phyloP scores from a whole-genome alignment of 345 rosid species.

The Noccaea caerulescens region DNA sequence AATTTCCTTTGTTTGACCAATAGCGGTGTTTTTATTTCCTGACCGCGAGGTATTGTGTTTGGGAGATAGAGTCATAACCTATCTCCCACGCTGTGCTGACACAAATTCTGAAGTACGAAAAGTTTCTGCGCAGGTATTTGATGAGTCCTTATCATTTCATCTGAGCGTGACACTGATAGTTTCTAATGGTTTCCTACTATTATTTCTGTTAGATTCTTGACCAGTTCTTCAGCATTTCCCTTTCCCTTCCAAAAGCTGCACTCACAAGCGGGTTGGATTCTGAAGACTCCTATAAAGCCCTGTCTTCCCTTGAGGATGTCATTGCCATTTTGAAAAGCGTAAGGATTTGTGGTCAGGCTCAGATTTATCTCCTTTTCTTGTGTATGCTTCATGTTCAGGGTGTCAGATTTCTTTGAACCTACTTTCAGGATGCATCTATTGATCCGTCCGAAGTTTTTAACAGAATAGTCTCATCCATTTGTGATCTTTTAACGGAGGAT shows the following conservation, averaged over 20 bases:
- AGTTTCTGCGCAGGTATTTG: conserved; percentile 83
- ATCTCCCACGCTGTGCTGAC: conserved; percentile 99
- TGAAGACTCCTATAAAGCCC: conserved; percentile 74
- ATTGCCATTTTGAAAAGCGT: conserved; percentile 93
- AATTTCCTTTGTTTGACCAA: conserved; percentile 38
- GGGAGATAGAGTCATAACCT: conserved; percentile 89
- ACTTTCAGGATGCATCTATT: conserved; percentile 91
- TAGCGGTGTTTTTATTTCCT: conserved; percentile 91
- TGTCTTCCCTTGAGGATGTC: conserved; percentile 96
- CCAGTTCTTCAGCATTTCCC: conserved; percentile 89
- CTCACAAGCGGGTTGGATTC: conserved; percentile 60
- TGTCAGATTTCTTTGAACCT: conserved; percentile 12
- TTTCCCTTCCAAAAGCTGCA: conserved; percentile 82
- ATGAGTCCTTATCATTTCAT: conserved; percentile 22
- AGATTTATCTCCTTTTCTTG: conserved; percentile 23
- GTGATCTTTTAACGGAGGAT: conserved; percentile 67
- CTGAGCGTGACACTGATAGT: conserved; percentile 13
- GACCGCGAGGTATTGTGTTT: conserved; percentile 88
- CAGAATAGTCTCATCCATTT: conserved; percentile 82
- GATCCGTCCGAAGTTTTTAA: conserved; percentile 98
- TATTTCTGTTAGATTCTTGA: conserved; percentile 70
- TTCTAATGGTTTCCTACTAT: conserved; percentile 31
- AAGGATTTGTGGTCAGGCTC: conserved; percentile 34
- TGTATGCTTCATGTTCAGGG: conserved; percentile 27
- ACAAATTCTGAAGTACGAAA: conserved; percentile 90